These are phyloP conservation scores for Ensete ventricosum DNA, from an alignment of 176 grass and related monocot species.

Conservation along the genomic window DNA sequence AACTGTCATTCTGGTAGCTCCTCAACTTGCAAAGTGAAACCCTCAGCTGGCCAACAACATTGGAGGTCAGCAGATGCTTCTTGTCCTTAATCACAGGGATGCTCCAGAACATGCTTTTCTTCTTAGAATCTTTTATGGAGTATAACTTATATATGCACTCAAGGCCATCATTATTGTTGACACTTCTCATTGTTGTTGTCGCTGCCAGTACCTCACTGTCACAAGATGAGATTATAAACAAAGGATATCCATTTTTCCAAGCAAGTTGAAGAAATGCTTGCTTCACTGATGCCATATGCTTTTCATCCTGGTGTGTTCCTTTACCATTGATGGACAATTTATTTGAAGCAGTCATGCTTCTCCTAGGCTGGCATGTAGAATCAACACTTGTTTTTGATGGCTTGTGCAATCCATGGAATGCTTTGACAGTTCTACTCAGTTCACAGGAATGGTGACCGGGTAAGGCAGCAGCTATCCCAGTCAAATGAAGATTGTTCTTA, in stretches of 20 bases:
- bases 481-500: constrained; percentile 28
- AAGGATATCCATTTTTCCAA: constrained; percentile 78
- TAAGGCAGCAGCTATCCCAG: constrained; percentile 32
- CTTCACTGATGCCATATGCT: constrained; percentile 34
- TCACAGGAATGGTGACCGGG: constrained; percentile 40
- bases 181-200: constrained; percentile 45
- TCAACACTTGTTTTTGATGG: constrained; percentile 37
- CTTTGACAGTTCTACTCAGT: constrained; percentile 22
- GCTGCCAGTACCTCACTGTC: constrained; percentile 78
- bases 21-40: constrained; percentile 42
- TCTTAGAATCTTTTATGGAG: constrained; percentile 67
- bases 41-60: constrained; percentile 58
- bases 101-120: constrained; percentile 56
- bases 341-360: constrained; percentile 22
- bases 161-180: constrained; percentile 34
- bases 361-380: constrained; percentile 26
- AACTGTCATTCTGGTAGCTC: constrained; percentile 28
- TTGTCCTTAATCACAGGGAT: constrained; percentile 58
- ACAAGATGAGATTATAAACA: constrained; percentile 79
- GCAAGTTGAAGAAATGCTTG: constrained; percentile 80
- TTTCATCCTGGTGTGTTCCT: constrained; percentile 38
- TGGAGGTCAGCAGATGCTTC: constrained; percentile 61
- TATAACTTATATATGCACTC: constrained; percentile 67
- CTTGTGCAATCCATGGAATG: constrained; percentile 32
- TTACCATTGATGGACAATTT: constrained; percentile 24